Conservation (phyloP, 768 basidiomycete species). For the button mushroom (Agaricus bisporus) region DNA sequence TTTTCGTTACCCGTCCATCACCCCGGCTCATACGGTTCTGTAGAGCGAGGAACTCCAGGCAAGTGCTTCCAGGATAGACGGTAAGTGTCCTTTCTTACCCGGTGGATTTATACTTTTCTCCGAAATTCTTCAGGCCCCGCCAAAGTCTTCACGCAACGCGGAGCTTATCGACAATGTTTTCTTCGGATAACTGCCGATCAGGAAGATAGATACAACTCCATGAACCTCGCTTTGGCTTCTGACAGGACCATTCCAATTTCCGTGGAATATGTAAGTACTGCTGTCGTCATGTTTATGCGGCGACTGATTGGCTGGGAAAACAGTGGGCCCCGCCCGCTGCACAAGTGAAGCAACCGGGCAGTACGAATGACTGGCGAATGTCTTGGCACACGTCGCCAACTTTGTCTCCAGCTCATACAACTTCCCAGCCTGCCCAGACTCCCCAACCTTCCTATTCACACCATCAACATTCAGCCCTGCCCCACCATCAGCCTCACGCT, state of each 20-base stretch:
- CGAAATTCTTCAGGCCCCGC: conserved; percentile 47
- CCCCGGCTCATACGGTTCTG: conserved; percentile 2
- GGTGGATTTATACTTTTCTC: conserved; percentile 7
- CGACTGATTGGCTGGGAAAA: background rate
- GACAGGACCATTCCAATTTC: conserved; percentile 52
- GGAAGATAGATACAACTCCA: conserved; percentile 41
- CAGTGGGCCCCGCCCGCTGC: conserved; percentile 30
- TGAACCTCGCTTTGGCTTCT: conserved; percentile 50
- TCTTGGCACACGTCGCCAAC: conserved; percentile 8
- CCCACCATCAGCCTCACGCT: background rate
- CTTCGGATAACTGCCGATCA: conserved; percentile 53
- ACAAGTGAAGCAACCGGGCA: background rate
- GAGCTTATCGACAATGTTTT: conserved; percentile 64
- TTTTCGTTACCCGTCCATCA: background rate
- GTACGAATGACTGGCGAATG: conserved; percentile 7
- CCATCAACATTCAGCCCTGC: background rate
- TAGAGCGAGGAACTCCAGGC: conserved; percentile 50
- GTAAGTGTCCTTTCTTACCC: conserved; percentile 24
- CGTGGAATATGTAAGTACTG: conserved; percentile 48
- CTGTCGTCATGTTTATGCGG: background rate
- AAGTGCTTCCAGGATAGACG: conserved; percentile 64
- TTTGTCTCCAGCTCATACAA: background rate
- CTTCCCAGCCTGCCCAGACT: background rate
- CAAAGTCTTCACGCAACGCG: conserved; percentile 58
- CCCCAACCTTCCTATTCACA: background rate